These are phyloP conservation scores for Geosiphon pyriformis DNA, from an alignment of 192 early-diverging fungal genomes.

Conservation along the genomic window DNA sequence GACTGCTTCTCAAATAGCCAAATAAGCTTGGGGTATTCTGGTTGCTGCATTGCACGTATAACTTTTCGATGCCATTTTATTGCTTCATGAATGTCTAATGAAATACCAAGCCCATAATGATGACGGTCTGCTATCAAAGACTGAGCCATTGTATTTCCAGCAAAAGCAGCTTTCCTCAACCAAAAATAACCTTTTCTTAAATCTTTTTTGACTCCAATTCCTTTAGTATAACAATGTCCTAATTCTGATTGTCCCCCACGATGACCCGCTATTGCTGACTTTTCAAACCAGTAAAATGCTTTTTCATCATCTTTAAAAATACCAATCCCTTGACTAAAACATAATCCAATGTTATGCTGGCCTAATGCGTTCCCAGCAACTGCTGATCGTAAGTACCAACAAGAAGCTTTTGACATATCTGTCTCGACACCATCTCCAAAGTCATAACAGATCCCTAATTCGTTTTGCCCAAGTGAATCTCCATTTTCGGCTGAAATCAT, in stretches of 20 bases:
- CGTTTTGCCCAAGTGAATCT: background rate
- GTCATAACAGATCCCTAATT: slow-evolving; percentile 3
- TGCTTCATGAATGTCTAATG: slow-evolving; percentile 41
- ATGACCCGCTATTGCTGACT: slow-evolving; percentile 63
- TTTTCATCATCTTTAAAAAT: slow-evolving; percentile 40
- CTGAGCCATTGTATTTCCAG: slow-evolving; percentile 50
- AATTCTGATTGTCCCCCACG: slow-evolving; percentile 75
- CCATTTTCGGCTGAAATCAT: background rate
- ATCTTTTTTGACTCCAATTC: slow-evolving; percentile 58
- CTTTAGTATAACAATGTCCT: slow-evolving; percentile 79
- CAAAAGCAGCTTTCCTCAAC: slow-evolving; percentile 49
- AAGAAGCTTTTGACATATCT: background rate
- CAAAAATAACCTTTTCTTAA: slow-evolving; percentile 47
- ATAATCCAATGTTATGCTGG: slow-evolving; percentile 52
- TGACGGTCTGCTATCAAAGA: slow-evolving; percentile 57
- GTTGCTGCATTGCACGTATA: slow-evolving; percentile 34
- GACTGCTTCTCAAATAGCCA: background rate
- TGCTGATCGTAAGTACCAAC: background rate
- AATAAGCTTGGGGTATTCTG: background rate
- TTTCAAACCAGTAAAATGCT: slow-evolving; percentile 59
- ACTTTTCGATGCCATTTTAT: slow-evolving; percentile 59
- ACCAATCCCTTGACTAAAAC: slow-evolving; percentile 57
- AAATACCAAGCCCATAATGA: slow-evolving; percentile 53
- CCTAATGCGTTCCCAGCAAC: background rate
- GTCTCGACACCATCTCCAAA: background rate